Evolutionary conservation across 176 grass and related monocot species (phyloP), one percentile per base, ranked within the genome.

Genomic region (Cenchrus purpureus): DNA sequence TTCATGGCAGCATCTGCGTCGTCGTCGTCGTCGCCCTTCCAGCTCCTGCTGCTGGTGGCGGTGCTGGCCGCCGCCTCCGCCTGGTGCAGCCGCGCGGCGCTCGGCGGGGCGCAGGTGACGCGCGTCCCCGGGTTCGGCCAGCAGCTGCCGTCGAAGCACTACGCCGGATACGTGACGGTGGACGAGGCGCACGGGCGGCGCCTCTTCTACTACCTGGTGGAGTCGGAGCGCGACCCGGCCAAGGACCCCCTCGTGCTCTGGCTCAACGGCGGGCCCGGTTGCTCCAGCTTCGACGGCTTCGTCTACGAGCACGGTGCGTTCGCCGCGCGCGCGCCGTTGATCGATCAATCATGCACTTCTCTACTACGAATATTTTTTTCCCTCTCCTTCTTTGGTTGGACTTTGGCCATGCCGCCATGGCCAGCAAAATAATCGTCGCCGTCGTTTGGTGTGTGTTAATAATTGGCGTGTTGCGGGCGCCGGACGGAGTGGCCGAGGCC

Each of bases 251-350:
- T 91, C 28, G 86, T 91, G 82, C 83, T 91, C 50, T 91, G 90
- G 90, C 90, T 91, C 50, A 91, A 91, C 85, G 90, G 90, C 73
- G 90, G 90, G 2, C 90, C 90, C 0, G 90, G 90, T 0, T 91
- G 90, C 86, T 91, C 90, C 72, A 91, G 90, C 86, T 88, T 91
- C 72, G 90, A 91, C 58, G 90, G 90, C 86, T 91, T 91, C 86
- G 81, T 91, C 78, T 91, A 91, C 85, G 90, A 91, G 67, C 90
- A 91, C 79, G 90, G 90, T 88, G 59, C 54, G 53, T 8, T 7
- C 15, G 53, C 1, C 54, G 54, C 15, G 22, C 54, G 54, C 15
- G 31, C 54, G 54, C 4, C 54, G 15, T 19, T 3, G 13, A 15
- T 14, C 50, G 50, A 53, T 53, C 51, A 0, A 14, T 10, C 49